Evolutionary conservation across 1,284 basidiomycete species (phyloP).

Genomic region (Heterobasidion occidentale): DNA sequence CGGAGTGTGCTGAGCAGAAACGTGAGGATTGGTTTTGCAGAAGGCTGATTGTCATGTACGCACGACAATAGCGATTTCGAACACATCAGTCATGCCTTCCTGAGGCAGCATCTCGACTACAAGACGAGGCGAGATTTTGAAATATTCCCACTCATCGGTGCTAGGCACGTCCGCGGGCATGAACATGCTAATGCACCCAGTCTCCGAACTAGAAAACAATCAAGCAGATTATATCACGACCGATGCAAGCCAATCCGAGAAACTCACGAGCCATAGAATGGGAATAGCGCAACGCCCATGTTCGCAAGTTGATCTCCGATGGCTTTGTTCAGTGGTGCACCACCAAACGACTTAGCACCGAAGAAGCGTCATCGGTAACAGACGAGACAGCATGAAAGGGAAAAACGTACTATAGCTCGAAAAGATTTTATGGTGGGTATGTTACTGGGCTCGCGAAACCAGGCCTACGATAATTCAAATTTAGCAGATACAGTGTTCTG

Average conservation of each 20-base stretch:
- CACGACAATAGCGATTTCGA: slow-evolving; percentile 8
- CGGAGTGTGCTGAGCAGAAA: neutral
- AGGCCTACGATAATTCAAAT: slow-evolving; percentile 5
- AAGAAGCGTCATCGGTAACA: neutral
- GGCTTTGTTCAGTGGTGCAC: slow-evolving; percentile 11
- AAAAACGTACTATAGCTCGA: slow-evolving; percentile 10
- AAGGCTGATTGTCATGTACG: neutral
- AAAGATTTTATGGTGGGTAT: slow-evolving; percentile 7
- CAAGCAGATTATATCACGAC: neutral
- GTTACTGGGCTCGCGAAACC: slow-evolving; percentile 11
- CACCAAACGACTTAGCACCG: neutral
- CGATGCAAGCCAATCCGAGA: no score
- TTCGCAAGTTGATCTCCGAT: slow-evolving; percentile 11
- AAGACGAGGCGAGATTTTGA: slow-evolving; percentile 4
- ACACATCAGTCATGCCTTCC: slow-evolving; percentile 4
- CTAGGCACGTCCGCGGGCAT: neutral
- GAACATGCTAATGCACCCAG: slow-evolving; percentile 3
- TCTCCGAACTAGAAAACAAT: slow-evolving; percentile 2
- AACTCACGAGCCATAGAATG: slow-evolving; percentile 12
- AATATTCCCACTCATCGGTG: slow-evolving; percentile 13
- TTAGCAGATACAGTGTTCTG: neutral
- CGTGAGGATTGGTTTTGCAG: neutral
- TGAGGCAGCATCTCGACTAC: slow-evolving; percentile 6
- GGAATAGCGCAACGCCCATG: slow-evolving; percentile 8
- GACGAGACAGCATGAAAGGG: neutral